Conservation (phyloP, 805 yeast species). For the Naumovozyma dairenensis region DNA sequence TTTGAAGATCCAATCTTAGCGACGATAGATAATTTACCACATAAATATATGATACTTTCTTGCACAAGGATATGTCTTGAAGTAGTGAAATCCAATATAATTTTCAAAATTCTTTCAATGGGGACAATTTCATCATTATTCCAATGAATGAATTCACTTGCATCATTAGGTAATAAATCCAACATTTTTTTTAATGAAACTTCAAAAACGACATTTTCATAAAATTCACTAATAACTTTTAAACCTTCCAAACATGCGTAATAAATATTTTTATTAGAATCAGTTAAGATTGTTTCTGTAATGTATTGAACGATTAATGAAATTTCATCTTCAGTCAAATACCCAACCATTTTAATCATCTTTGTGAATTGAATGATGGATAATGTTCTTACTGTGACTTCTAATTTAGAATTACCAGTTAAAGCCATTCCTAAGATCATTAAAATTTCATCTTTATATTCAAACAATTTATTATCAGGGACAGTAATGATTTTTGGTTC, state of each 20-base stretch:
- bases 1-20: constrained; percentile 6
- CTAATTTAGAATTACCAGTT: constrained; percentile 55
- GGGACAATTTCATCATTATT: constrained; percentile 20
- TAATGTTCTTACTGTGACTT: constrained; percentile 57
- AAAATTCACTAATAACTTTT: constrained; percentile 29
- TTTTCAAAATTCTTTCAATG: constrained; percentile 29
- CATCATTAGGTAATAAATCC: constrained; percentile 40
- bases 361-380: constrained; percentile 57
- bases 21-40: constrained; percentile 10
- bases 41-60: constrained; percentile 20
- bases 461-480: constrained; percentile 31
- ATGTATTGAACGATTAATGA: constrained; percentile 55
- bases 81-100: constrained; percentile 28
- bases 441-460: constrained; percentile 56
- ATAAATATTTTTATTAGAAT: constrained; percentile 42
- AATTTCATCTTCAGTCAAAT: constrained; percentile 45
- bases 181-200: constrained; percentile 44
- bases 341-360: constrained; percentile 40
- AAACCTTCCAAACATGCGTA: constrained; percentile 48
- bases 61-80: constrained; percentile 24
- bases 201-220: constrained; percentile 36
- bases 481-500: not conserved
- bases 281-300: constrained; percentile 49
- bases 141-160: constrained; percentile 20
- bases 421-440: constrained; percentile 60